phyloP scores from a whole-genome alignment of 306 rosid species.

The Prunus dulcis region DNA sequence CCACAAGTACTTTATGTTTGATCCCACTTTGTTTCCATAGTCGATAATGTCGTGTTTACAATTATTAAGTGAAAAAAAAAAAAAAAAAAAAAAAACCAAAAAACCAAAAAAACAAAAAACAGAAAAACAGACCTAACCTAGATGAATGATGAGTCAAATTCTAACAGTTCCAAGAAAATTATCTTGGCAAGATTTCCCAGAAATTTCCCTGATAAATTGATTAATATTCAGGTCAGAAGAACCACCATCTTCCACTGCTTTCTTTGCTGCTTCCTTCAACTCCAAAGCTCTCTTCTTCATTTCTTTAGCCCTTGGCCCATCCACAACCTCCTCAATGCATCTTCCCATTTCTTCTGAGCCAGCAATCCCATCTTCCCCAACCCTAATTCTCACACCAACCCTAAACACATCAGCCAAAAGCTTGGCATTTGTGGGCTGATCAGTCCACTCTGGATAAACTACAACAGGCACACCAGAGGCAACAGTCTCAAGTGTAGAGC shows the following conservation, averaged over 20 bases:
- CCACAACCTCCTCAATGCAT: conserved; percentile 41
- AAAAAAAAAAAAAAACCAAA: neutral
- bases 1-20: neutral
- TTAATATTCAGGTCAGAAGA: conserved; percentile 40
- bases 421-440: conserved; percentile 55
- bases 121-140: neutral
- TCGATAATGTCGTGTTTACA: too few species aligned
- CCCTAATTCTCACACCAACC: conserved; percentile 38
- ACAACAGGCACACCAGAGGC: conserved; percentile 48
- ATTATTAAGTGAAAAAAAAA: neutral
- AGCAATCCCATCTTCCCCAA: conserved; percentile 27
- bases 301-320: conserved; percentile 33
- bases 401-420: conserved; percentile 36
- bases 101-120: too few species aligned
- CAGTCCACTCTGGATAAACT: conserved; percentile 54
- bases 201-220: conserved; percentile 29
- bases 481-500: conserved; percentile 48
- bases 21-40: neutral
- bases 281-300: conserved; percentile 38
- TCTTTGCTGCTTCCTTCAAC: conserved; percentile 30
- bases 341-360: conserved; percentile 43
- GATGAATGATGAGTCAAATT: neutral
- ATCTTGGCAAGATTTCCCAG: neutral
- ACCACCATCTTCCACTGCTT: conserved; percentile 42
- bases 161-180: neutral